A percentile compares a stretch with the other conserved stretches of the same genome.
Conservation (phyloP, 129 eudicot genomes). For the Tagetes patula region DNA sequence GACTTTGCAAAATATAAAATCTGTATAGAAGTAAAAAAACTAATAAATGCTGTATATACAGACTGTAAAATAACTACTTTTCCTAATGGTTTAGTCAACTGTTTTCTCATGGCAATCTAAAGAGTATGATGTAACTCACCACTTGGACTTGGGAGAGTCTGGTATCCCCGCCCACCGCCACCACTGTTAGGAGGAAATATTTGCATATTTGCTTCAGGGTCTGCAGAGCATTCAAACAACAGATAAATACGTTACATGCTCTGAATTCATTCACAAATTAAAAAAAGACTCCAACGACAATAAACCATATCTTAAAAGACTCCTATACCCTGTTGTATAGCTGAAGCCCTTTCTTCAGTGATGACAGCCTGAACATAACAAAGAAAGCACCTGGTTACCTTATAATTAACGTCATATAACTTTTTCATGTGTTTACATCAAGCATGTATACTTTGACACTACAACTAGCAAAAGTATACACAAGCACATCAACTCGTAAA, state of each 20-base stretch:
- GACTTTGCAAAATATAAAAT: not conserved
- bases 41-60: constrained; percentile 2
- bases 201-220: constrained; percentile 78
- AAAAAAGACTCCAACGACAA: not conserved
- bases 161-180: constrained; percentile 63
- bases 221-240: constrained; percentile 45
- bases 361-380: constrained; percentile 70
- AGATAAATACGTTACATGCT: constrained; percentile 11
- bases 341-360: constrained; percentile 55
- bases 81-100: not conserved
- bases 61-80: not conserved
- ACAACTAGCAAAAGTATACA: constrained; percentile 12
- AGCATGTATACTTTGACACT: not conserved
- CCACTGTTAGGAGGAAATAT: constrained; percentile 74
- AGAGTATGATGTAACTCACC: constrained; percentile 44
- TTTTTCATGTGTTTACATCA: constrained; percentile 13
- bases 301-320: constrained; percentile 10
- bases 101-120: constrained; percentile 11
- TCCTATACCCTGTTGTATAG: constrained; percentile 49
- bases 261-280: not conserved
- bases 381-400: constrained; percentile 3
- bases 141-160: constrained; percentile 55
- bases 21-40: constrained; percentile 5
- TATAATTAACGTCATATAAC: constrained; percentile 4
- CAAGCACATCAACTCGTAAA: constrained; percentile 1